Base-by-base conservation (phyloP, 2,329 filamentous ascomycete species). In the Alternaria hordeiaustralica region DNA sequence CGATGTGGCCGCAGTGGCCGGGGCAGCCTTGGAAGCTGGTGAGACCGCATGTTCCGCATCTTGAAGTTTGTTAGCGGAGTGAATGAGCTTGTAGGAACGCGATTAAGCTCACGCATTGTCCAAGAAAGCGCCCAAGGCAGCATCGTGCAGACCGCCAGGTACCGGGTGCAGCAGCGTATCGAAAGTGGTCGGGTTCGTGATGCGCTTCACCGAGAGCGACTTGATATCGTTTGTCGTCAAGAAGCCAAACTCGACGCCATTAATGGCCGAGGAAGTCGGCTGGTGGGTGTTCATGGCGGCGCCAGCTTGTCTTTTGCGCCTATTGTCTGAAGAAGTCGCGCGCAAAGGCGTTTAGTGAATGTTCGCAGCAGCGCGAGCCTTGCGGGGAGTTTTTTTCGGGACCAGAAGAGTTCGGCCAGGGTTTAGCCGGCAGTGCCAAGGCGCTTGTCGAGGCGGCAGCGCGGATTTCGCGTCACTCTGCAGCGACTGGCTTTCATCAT, bases 1-100 rank as follows among this genome's bases (percentile, higher is more conserved):
- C 93, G 79, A 99, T 97, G 78, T 99, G 96, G 57, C 96, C 96
- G 63, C 92, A 88, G 83, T 99, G 96, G 61, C 96, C 96, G 7
- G 95, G 93, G 79, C 96, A 99, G 72, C 88, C 78, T 21, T 68
- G 88, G 76, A 89, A 87, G 65, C 90, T 90, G 75, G 90, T 92
- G 70, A 97, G 87, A 71, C 95, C 93, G 83, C 96, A 99, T 79
- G 96, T 99, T 73, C 93, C 87, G 83, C 96, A 99, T 77, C 93
- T 97, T 60, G 13, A n/a, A 49, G 25, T 20, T 43, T 47, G 46
- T 70, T 57, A 70, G 66, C 43, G 55, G 43, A 33, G n/a, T 33
- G 6, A 59, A 58, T 21, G 11, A 36, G 41, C 36, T 21, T 23
- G 21, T 12, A 25, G 45, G 11, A 20, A 30, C 45, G 43, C 28